Base-by-base conservation (phyloP, 2,329 filamentous ascomycete species). In the Lasiodiplodia sp. region DNA sequence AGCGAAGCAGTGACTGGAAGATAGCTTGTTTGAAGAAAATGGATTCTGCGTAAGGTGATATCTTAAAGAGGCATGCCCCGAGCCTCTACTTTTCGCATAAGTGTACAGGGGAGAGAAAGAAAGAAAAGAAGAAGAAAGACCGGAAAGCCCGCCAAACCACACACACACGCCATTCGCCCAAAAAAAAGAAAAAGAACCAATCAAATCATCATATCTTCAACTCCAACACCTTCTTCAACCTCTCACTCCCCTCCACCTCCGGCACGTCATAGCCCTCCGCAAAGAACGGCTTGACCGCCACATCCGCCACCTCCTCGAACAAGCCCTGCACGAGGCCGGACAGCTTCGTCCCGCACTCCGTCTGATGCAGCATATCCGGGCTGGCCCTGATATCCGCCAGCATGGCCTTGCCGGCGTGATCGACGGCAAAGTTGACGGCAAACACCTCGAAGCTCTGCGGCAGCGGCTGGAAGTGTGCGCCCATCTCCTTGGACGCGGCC, bases 381-480 rank as follows among this genome's bases (percentile, higher is more conserved):
- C 23, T n/a, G 2, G 58, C 58, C 40, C 40, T 40, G 40, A 62
- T 31, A 18, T 62, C 58, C 23, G 58, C 40, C 21, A 62, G 58
- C 40, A 62, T 51, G 23, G 58, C 58, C 40, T 34, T 51, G 40
- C 58, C 58, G 14, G 28, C 14, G 16, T 10, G 4, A 40, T 62
- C 58, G 12, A 97, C 90, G 74, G 98, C 79, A 77, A 96, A 99
- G 78, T 98, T 96, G 49, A 98, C 80, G 0, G 96, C 96, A 77
- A 92, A 98, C 5, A 96, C 83, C 82, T 99, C 96, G 76, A 98
- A 98, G 0, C 91, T 92, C 77, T 96, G 95, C 0, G 90, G 89
- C 60, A 97, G 78, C 18, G 94, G 89, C 80, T 97, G 94, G 83
- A 98, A 98, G 84, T 99, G 94, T 10, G 96, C 86, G 76, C 89